phyloP scores from a whole-genome alignment of 208 protist genomes.

The Vickermania ingenoplastis region DNA sequence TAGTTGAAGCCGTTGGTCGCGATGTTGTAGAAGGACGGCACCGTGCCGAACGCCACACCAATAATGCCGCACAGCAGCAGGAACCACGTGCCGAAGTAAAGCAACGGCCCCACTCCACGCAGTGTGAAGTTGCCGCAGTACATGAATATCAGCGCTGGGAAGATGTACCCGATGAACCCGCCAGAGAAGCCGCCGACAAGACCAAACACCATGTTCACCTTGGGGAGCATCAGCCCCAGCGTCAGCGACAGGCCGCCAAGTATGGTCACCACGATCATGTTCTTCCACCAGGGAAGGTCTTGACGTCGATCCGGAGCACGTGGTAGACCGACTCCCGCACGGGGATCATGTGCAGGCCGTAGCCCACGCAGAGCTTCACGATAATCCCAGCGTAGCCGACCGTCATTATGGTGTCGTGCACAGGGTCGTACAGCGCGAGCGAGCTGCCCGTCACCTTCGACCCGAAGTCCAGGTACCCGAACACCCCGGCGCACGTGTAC shows the following conservation, averaged over 20 bases:
- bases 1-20: background rate
- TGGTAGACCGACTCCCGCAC: conserved; percentile 58
- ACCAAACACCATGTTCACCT: conserved; percentile 58
- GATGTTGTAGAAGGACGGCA: conserved; percentile 40
- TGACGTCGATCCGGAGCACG: conserved; percentile 22
- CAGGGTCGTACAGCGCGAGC: conserved; percentile 53
- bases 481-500: conserved; percentile 43
- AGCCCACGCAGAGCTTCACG: conserved; percentile 67
- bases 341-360: conserved; percentile 50
- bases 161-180: conserved; percentile 64
- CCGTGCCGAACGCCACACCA: conserved; percentile 56
- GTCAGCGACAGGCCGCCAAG: conserved; percentile 30
- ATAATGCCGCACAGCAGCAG: conserved; percentile 60
- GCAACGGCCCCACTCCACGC: conserved; percentile 23
- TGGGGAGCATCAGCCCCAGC: conserved; percentile 60
- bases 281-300: conserved; percentile 38
- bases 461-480: conserved; percentile 70
- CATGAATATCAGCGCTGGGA: conserved; percentile 64
- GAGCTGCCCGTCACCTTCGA: conserved; percentile 20
- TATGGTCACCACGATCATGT: conserved; percentile 23
- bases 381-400: conserved; percentile 47
- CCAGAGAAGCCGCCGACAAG: conserved; percentile 57
- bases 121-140: conserved; percentile 40
- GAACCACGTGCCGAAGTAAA: conserved; percentile 47
- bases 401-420: conserved; percentile 32